Evolutionary conservation across 2,329 filamentous ascomycete species (phyloP).

Genomic region (Aspergillus sp.): DNA sequence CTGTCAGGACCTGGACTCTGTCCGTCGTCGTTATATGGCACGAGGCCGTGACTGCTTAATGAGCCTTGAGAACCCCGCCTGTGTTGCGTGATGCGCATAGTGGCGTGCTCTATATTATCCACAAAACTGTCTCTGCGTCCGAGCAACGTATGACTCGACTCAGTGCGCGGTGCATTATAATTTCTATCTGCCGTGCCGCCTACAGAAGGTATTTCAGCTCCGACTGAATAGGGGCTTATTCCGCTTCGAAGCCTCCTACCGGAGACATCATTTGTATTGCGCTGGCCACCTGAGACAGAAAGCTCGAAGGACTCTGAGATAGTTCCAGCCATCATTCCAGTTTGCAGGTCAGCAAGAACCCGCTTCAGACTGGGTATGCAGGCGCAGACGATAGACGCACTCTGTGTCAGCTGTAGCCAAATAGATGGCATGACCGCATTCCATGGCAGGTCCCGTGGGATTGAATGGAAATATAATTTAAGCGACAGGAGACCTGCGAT

Average conservation of each 20-base stretch:
- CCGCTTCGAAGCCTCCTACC: not conserved
- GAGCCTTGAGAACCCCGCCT: not conserved
- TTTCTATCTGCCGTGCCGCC: not conserved
- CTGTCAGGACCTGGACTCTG: not conserved
- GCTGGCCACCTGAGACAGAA: not conserved
- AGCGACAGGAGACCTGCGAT: not conserved
- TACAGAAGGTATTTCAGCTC: not conserved
- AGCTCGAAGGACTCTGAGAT: constrained; percentile 1
- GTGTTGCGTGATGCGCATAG: not conserved
- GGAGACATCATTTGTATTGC: not conserved
- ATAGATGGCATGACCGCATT: not conserved
- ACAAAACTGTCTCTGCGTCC: not conserved
- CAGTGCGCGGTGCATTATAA: not conserved
- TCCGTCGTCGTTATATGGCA: not conserved
- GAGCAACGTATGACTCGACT: not conserved
- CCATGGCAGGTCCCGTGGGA: not conserved
- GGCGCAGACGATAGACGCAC: not conserved
- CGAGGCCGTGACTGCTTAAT: not conserved
- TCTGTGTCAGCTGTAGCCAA: not conserved
- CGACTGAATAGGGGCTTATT: not conserved
- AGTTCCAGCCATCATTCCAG: constrained; percentile 5
- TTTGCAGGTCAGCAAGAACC: constrained; percentile 3
- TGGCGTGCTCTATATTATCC: not conserved
- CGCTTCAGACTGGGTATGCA: constrained; percentile 3
- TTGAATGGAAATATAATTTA: not conserved